These are phyloP conservation scores for Nakazawaea peltata DNA, from an alignment of 805 yeast species.

Conservation along the genomic window DNA sequence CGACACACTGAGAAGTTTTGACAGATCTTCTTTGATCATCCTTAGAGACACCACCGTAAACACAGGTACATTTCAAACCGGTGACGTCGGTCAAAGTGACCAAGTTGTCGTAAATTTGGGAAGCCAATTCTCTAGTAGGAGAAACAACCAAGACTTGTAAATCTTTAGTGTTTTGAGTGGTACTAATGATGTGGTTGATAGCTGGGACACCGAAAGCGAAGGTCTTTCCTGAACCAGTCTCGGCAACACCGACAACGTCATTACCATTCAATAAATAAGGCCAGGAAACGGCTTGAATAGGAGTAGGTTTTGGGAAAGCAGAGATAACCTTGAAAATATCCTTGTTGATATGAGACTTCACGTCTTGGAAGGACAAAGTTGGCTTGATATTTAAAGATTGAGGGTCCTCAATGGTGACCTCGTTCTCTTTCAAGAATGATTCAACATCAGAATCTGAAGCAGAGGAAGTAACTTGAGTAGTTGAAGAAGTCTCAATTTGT, in stretches of 20 bases:
- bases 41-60: slow-evolving; percentile 97
- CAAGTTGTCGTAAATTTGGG: slow-evolving; percentile 85
- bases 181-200: slow-evolving; percentile 53
- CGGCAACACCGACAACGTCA: slow-evolving; percentile 96
- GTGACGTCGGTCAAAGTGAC: slow-evolving; percentile 53
- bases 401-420: slow-evolving; percentile 74
- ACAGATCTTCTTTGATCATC: slow-evolving; percentile 77
- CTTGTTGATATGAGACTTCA: slow-evolving; percentile 39
- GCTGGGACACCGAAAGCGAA: slow-evolving; percentile 98
- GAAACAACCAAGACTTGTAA: slow-evolving; percentile 79
- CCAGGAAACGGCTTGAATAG: slow-evolving; percentile 94
- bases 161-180: slow-evolving; percentile 31
- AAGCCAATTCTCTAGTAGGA: slow-evolving; percentile 96
- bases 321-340: slow-evolving; percentile 53
- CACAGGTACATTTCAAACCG: slow-evolving; percentile 66
- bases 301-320: slow-evolving; percentile 86
- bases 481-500: background rate
- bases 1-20: slow-evolving; percentile 64
- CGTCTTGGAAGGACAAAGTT: slow-evolving; percentile 54
- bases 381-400: slow-evolving; percentile 50
- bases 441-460: slow-evolving; percentile 50
- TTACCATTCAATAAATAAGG: slow-evolving; percentile 72
- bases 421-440: slow-evolving; percentile 58
- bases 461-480: slow-evolving; percentile 23
- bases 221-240: slow-evolving; percentile 97